Conservation (phyloP, 2,329 filamentous ascomycete species). For the Paraphoma chrysanthemicola region DNA sequence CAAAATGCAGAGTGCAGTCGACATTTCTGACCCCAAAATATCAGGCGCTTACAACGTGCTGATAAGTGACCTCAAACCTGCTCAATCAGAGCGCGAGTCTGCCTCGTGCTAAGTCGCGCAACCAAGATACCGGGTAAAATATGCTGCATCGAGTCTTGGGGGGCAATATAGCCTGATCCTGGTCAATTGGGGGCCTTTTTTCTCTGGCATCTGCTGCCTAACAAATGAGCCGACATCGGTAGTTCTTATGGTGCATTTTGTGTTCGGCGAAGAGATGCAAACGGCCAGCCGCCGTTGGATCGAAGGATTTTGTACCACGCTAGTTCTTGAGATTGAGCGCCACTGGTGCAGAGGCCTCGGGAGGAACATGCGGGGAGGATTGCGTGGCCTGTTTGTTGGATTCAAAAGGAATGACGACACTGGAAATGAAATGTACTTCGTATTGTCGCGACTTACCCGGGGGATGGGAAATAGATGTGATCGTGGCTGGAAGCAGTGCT, state of each 20-base stretch:
- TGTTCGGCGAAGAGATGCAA: background rate
- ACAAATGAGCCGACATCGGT: slow-evolving; percentile 5
- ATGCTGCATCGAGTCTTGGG: slow-evolving; percentile 1
- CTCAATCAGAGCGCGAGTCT: slow-evolving; percentile 18
- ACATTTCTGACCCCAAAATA: background rate
- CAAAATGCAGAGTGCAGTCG: background rate
- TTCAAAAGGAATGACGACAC: background rate
- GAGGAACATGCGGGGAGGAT: background rate
- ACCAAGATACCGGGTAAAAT: slow-evolving; percentile 13
- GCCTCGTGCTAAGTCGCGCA: slow-evolving; percentile 9
- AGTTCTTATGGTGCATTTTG: background rate
- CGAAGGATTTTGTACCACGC: background rate
- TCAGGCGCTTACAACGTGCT: slow-evolving; percentile 9
- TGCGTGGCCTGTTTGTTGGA: slow-evolving; percentile 1
- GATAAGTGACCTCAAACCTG: slow-evolving; percentile 5
- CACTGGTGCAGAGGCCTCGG: background rate
- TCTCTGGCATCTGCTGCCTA: background rate
- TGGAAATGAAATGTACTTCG: background rate
- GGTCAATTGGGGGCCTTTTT: slow-evolving; percentile 10
- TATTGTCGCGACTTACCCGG: background rate
- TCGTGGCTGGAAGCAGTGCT: background rate
- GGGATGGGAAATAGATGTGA: background rate
- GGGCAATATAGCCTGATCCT: slow-evolving; percentile 9
- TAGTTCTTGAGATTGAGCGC: background rate
- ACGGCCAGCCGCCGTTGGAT: background rate